phyloP scores from a whole-genome alignment of 768 basidiomycete genomes.

The Calocera cornea region DNA sequence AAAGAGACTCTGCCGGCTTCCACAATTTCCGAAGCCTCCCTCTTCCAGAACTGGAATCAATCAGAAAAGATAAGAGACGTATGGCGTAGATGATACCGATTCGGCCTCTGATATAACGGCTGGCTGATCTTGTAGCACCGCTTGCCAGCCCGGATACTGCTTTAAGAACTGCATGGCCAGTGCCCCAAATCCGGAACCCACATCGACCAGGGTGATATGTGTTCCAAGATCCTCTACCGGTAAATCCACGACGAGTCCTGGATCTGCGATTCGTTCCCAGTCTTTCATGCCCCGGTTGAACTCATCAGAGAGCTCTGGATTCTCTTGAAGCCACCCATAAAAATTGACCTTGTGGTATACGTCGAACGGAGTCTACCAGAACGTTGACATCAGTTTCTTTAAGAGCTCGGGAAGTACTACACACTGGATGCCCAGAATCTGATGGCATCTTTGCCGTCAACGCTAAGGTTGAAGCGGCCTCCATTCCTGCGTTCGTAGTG shows the following conservation, averaged over 20 bases:
- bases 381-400: too few species aligned
- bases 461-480: background rate
- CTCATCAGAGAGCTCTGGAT: background rate
- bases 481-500: background rate
- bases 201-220: slow-evolving; percentile 16
- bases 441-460: background rate
- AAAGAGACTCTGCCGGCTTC: background rate
- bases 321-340: background rate
- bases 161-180: slow-evolving; percentile 25
- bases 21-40: background rate
- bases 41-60: background rate
- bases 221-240: background rate
- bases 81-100: background rate
- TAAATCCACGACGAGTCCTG: background rate
- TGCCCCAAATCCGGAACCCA: slow-evolving; percentile 32
- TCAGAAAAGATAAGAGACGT: background rate
- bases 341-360: background rate
- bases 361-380: background rate
- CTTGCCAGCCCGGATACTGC: background rate
- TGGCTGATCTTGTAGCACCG: background rate
- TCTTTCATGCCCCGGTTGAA: background rate
- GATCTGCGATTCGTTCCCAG: background rate
- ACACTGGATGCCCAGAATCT: background rate
- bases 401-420: too few species aligned
- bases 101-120: background rate